Evolutionary conservation across 2,329 filamentous ascomycete genomes (phyloP).

Genomic region (Chrysosporium keratinophilum): DNA sequence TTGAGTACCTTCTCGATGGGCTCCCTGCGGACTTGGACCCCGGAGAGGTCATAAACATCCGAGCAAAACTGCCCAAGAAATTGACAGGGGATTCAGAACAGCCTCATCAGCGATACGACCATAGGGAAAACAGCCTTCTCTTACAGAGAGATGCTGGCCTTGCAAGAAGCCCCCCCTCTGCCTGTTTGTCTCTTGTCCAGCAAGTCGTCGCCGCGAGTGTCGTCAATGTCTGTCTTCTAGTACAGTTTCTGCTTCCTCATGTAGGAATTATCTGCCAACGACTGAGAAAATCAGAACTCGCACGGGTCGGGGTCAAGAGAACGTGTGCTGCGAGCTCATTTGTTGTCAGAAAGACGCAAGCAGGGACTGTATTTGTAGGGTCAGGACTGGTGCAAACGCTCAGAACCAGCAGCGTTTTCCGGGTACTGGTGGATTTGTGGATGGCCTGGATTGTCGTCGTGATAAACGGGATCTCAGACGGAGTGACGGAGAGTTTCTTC

Average conservation of each 20-base stretch:
- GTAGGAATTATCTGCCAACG: constrained; percentile 44
- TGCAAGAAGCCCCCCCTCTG: constrained; percentile 7
- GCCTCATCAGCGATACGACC: not conserved
- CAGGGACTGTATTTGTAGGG: not conserved
- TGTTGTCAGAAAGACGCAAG: not conserved
- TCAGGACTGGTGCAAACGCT: not conserved
- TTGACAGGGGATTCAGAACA: not conserved
- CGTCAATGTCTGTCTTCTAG: constrained; percentile 48
- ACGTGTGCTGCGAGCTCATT: not conserved
- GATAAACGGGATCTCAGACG: constrained; percentile 2
- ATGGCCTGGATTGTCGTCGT: not conserved
- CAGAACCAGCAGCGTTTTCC: not conserved
- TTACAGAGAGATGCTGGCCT: not conserved
- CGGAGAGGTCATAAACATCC: constrained; percentile 9
- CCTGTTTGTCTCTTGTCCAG: constrained; percentile 45
- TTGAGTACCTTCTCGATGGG: constrained; percentile 32
- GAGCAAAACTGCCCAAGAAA: not conserved
- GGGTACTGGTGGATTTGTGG: not conserved
- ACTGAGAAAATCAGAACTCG: constrained; percentile 34
- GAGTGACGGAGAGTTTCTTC: not conserved
- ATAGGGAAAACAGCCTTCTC: not conserved
- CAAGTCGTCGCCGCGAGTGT: constrained; percentile 48
- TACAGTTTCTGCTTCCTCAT: constrained; percentile 54
- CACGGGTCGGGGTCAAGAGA: not conserved
- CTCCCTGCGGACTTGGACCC: constrained; percentile 24